These are phyloP conservation scores for Thraustochytrium striatum DNA, from an alignment of 352 stramenopile species.

Conservation along the genomic window DNA sequence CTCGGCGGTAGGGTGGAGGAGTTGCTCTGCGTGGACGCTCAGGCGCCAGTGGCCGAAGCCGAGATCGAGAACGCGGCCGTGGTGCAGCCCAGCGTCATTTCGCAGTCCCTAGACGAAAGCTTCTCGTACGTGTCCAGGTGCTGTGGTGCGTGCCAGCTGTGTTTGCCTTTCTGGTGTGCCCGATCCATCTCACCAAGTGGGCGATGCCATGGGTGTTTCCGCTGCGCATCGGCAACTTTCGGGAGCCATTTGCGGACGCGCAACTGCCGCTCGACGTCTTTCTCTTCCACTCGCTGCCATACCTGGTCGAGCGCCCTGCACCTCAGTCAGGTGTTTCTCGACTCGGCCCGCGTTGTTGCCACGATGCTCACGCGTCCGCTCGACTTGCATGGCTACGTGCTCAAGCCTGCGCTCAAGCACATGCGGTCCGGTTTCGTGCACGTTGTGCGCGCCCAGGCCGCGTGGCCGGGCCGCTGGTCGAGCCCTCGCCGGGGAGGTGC, in stretches of 20 bases:
- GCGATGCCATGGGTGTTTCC: not conserved
- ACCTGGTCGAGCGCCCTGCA: constrained; percentile 30
- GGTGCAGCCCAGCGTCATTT: not conserved
- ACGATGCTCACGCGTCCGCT: constrained; percentile 3
- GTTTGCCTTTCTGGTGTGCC: not conserved
- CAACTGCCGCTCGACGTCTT: constrained; percentile 41
- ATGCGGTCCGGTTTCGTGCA: constrained; percentile 29
- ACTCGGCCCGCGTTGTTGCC: constrained; percentile 5
- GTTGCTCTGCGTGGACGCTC: constrained; percentile 20
- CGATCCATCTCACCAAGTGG: constrained; percentile 4
- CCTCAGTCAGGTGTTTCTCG: not conserved
- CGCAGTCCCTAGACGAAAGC: constrained; percentile 18
- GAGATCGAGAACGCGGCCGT: not conserved
- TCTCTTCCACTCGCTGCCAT: constrained; percentile 37
- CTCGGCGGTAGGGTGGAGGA: not conserved
- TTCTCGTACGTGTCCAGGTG: constrained; percentile 25
- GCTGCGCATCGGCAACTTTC: constrained; percentile 24
- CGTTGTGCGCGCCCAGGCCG: no score
- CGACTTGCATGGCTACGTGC: constrained; percentile 36
- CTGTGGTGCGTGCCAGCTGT: constrained; percentile 34
- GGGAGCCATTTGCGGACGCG: constrained; percentile 29
- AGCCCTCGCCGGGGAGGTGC: no score
- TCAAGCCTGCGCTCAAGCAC: constrained; percentile 29
- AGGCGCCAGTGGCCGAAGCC: not conserved
- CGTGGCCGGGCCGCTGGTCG: no score